phyloP scores from a whole-genome alignment of 495 filamentous ascomycete species.

The Talaromyces trachyspermus region DNA sequence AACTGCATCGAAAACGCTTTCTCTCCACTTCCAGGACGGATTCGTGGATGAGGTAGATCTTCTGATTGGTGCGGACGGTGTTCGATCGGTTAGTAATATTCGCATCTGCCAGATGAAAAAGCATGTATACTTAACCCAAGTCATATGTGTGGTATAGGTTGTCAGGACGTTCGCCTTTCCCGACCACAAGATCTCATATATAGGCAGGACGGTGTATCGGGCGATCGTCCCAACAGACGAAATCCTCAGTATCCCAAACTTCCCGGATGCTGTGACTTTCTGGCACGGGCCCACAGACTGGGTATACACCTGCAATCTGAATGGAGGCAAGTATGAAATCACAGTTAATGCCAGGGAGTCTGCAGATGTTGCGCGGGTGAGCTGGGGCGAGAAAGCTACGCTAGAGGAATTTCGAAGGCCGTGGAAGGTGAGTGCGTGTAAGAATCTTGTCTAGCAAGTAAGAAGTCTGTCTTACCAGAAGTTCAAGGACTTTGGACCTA shows the following conservation, averaged over 20 bases:
- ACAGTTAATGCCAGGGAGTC: slow-evolving; percentile 11
- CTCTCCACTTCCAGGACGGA: slow-evolving; percentile 16
- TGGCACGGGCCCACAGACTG: slow-evolving; percentile 19
- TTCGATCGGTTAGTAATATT: slow-evolving; percentile 15
- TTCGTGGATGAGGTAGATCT: slow-evolving; percentile 17
- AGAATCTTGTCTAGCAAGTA: neutral
- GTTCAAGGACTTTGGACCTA: slow-evolving; percentile 16
- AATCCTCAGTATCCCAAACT: slow-evolving; percentile 13
- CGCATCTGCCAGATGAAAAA: neutral
- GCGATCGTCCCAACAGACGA: slow-evolving; percentile 13
- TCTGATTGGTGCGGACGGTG: slow-evolving; percentile 21
- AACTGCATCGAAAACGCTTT: neutral
- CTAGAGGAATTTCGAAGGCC: slow-evolving; percentile 12
- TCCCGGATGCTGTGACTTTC: slow-evolving; percentile 18
- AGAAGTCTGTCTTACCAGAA: neutral
- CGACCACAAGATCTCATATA: slow-evolving; percentile 16
- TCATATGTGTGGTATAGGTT: slow-evolving; percentile 5
- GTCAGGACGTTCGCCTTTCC: slow-evolving; percentile 20
- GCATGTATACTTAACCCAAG: neutral
- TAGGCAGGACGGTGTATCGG: slow-evolving; percentile 17
- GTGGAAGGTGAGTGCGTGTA: slow-evolving; percentile 8
- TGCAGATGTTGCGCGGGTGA: slow-evolving; percentile 10
- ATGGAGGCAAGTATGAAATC: slow-evolving; percentile 17
- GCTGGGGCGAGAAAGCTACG: slow-evolving; percentile 16
- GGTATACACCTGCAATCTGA: slow-evolving; percentile 20